Evolutionary conservation across 2,329 filamentous ascomycete genomes (phyloP), one percentile per base, ranked within the genome.

Genomic region (Beauveria sp.): DNA sequence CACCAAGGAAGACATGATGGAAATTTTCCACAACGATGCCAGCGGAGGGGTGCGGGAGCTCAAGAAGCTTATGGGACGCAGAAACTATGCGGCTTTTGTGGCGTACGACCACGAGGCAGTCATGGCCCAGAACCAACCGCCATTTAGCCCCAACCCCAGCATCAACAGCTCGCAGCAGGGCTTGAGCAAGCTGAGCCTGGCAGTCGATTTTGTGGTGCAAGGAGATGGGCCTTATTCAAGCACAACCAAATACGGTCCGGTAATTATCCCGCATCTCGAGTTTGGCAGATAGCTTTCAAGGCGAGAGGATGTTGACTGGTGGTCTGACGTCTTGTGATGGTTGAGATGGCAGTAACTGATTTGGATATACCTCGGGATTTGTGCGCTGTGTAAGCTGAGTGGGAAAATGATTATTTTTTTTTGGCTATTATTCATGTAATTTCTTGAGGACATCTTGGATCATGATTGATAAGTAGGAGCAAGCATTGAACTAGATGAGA

Each of bases 1-100:
- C 73, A 99, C 95, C 52, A 98, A 99, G 75, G 95, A 99, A 74
- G 95, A 99, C 76, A 99, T 99, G 95, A 96, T 99, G 90, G 95
- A 99, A 78, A 96, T 99, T 67, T 99, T 99, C 82, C 91, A 95
- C 69, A 90, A 88, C 8, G 95, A 99, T 68, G 91, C 95, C 18
- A 91, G 88, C 59, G 93, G 95, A n/a, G 80, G 85, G 42, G 80
- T 86, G 0, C 83, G 93, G 52, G 93, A 97, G 73, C 81, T 93
- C 70, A 93, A 93, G 77, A 90, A 93, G 70, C 83, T 99, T 57
- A 99, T 99, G 92, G 91, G 89, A 1, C 81, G 93, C 47, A 82
- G 95, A 62, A 98, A 97, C 71, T 99, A 98, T 70, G 87, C 93
- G 14, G 91, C 93, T 0, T 88, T 96, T 66, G 88, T 98, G n/a